Conservation (phyloP, 2,329 filamentous ascomycete genomes). For the Cladosporium sp. region DNA sequence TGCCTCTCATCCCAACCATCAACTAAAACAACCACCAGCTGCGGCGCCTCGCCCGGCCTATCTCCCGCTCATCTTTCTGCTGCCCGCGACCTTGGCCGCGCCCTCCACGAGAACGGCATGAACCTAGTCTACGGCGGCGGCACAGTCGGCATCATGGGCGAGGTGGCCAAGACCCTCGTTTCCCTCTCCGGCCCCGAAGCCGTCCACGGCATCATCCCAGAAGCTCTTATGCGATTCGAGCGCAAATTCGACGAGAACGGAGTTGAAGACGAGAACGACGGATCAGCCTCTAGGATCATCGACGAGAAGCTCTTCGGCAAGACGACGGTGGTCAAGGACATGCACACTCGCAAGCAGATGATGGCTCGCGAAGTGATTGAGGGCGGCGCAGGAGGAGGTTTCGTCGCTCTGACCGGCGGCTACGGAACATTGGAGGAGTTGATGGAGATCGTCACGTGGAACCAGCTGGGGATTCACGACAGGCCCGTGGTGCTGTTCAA, state of each 20-base stretch:
- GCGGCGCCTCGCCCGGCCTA: slow-evolving; percentile 72
- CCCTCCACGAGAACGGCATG: slow-evolving; percentile 73
- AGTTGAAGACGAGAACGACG: slow-evolving; percentile 41
- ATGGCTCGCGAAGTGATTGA: slow-evolving; percentile 86
- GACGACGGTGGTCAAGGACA: slow-evolving; percentile 86
- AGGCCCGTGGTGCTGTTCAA: slow-evolving; percentile 78
- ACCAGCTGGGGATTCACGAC: slow-evolving; percentile 89
- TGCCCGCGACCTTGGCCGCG: slow-evolving; percentile 68
- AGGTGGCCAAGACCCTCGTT: slow-evolving; percentile 81
- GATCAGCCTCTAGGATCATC: slow-evolving; percentile 45
- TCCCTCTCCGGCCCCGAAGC: slow-evolving; percentile 71
- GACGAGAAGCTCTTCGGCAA: slow-evolving; percentile 67
- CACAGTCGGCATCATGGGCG: slow-evolving; percentile 92
- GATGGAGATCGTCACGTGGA: slow-evolving; percentile 85
- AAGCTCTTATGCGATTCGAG: slow-evolving; percentile 76
- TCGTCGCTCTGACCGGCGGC: slow-evolving; percentile 82
- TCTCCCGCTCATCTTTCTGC: slow-evolving; percentile 72
- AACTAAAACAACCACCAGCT: slow-evolving; percentile 48
- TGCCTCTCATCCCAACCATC: not conserved
- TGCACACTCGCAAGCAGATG: slow-evolving; percentile 92
- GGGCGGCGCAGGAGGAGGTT: slow-evolving; percentile 78
- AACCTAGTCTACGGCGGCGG: slow-evolving; percentile 91
- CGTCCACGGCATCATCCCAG: slow-evolving; percentile 92
- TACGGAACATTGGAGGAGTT: slow-evolving; percentile 96
- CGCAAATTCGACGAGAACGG: slow-evolving; percentile 49